Percentiles rank a stretch among this genome's conserved stretches.
Conservation (phyloP, 768 basidiomycete species). For the Polyporus arcularius region DNA sequence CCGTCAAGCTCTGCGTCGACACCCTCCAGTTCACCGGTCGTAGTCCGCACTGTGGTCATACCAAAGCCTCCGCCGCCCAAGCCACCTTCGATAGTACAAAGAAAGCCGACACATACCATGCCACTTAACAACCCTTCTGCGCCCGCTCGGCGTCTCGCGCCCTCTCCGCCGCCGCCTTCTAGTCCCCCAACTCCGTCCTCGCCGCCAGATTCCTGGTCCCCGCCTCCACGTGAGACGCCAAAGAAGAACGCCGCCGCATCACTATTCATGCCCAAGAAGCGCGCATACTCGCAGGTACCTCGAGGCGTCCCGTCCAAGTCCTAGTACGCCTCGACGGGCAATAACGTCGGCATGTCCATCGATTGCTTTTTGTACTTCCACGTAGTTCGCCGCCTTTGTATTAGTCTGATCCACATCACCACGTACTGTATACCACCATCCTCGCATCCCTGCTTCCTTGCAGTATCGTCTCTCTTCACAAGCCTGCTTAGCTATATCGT, state of each 20-base stretch:
- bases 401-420: neutral
- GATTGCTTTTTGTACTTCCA: neutral
- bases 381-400: neutral
- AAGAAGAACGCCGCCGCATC: constrained; percentile 68
- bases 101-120: neutral
- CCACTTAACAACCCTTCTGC: neutral
- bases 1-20: constrained; percentile 22
- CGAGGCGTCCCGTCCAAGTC: constrained; percentile 16
- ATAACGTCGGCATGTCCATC: neutral
- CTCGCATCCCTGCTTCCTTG: neutral
- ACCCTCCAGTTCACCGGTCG: constrained; percentile 39
- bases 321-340: neutral
- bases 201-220: constrained; percentile 27
- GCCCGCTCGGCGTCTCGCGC: neutral
- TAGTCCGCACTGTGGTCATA: constrained; percentile 51
- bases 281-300: constrained; percentile 46
- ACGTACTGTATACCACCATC: neutral
- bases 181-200: constrained; percentile 9
- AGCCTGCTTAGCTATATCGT: neutral
- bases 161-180: constrained; percentile 20
- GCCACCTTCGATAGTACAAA: neutral
- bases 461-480: neutral
- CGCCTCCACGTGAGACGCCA: constrained; percentile 39
- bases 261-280: constrained; percentile 76
- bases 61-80: constrained; percentile 16